These are phyloP conservation scores for Vickermania spadyakhi DNA, from an alignment of 208 protist genomes.

Conservation along the genomic window DNA sequence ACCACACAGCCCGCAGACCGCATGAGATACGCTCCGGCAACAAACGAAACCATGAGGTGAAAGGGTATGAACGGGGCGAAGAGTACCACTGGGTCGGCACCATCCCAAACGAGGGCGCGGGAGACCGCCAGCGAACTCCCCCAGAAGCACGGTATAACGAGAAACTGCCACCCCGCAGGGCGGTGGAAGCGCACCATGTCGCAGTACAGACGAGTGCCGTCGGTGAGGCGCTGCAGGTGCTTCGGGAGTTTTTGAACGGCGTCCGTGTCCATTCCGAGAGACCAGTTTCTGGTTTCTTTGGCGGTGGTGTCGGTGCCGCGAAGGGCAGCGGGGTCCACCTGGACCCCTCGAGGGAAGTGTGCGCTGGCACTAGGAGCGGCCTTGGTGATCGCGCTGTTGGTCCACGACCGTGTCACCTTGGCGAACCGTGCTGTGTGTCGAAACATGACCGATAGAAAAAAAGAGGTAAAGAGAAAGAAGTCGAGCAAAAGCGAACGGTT, in stretches of 20 bases:
- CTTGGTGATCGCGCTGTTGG: constrained; percentile 46
- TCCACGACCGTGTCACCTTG: constrained; percentile 71
- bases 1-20: constrained; percentile 76
- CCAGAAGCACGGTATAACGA: constrained; percentile 75
- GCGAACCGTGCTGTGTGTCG: constrained; percentile 28
- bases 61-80: constrained; percentile 72
- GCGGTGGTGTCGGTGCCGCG: constrained; percentile 31
- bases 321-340: constrained; percentile 39
- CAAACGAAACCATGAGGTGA: constrained; percentile 55
- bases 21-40: constrained; percentile 67
- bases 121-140: constrained; percentile 70
- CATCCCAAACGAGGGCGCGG: constrained; percentile 72
- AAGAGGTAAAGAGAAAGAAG: too few relatives aligned
- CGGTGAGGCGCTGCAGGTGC: constrained; percentile 17
- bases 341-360: constrained; percentile 63
- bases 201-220: constrained; percentile 35
- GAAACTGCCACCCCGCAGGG: constrained; percentile 63
- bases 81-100: constrained; percentile 67
- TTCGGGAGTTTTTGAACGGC: constrained; percentile 21
- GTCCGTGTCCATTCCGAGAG: constrained; percentile 26
- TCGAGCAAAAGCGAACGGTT: too few relatives aligned
- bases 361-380: constrained; percentile 37
- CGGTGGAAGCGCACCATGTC: constrained; percentile 55
- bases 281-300: constrained; percentile 60
- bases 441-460: too few relatives aligned